Evolutionary conservation across 176 grass and related monocot species (phyloP), one percentile per base, ranked within the genome.

Genomic region (Cenchrus americanus): DNA sequence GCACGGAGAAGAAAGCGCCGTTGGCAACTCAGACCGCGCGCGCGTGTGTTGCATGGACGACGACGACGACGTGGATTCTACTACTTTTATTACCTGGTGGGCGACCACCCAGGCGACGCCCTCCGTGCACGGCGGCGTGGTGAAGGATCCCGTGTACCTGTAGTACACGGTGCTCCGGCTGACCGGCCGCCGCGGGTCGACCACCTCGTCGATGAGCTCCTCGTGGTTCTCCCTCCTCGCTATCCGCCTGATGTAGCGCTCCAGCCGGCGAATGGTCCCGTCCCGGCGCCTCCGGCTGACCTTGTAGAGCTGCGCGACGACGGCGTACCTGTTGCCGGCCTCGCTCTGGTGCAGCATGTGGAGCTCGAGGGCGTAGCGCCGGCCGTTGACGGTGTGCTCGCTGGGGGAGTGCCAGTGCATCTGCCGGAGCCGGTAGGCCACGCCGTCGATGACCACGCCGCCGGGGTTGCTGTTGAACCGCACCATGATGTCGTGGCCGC

Each of bases 321-420:
- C 90, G 15, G 90, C 90, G 34, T 67, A 89, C 59, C 58, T 86
- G 18, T 27, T 52, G 47, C 47, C 10, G 52, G 32, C 58, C 0
- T 50, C 78, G 78, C 62, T 91, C 74, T 84, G 30, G 81, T 97
- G 95, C 55, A 97, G 71, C 88, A 97, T 89, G 70, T 97, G 95
- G 71, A 94, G 55, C 88, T 97, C 95, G 37, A 97, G 54, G 6
- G 77, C 64, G 79, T 94, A 93, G 26, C 84, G 82, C n/a, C 62
- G 68, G 3, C 90, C 90, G 49, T 94, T 88, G 70, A 98, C 48
- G 43, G 87, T 48, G 82, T 98, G 95, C 86, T 98, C 95, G 58
- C 92, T 94, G 11, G 95, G 95, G 14, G 84, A 50, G 79, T 98
- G 95, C 92, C 92, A 98, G 83, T 98, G 95, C 92, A 95, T 80